A percentile compares a stretch with the other conserved stretches of the same genome.
phyloP scores from a whole-genome alignment of 768 basidiomycete species.

The Phanerodontia chrysosporium region DNA sequence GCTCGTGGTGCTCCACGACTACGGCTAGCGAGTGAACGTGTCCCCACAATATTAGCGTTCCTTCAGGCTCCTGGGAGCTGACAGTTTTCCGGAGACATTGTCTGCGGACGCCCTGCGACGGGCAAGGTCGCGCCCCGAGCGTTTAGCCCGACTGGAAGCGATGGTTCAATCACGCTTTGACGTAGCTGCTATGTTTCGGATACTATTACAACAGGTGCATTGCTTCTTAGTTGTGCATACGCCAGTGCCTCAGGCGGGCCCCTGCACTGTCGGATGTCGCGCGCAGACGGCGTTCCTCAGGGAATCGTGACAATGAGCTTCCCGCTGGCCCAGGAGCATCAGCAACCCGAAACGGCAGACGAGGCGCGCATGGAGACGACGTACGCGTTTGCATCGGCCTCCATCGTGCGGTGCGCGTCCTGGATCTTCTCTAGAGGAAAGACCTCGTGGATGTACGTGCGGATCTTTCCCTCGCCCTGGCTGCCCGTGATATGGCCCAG shows the following conservation, averaged over 20 bases:
- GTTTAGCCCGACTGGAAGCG: not conserved
- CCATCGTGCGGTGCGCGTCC: slow-evolving; percentile 82
- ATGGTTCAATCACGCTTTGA: not conserved
- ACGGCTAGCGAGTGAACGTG: too few species aligned
- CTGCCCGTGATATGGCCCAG: slow-evolving; percentile 55
- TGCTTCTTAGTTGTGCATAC: not conserved
- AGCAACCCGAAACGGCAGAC: not conserved
- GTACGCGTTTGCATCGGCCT: slow-evolving; percentile 58
- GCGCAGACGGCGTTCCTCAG: too few species aligned
- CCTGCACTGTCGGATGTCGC: too few species aligned
- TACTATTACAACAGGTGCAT: not conserved
- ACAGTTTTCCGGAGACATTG: not conserved
- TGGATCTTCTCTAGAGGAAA: slow-evolving; percentile 79
- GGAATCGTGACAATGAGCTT: slow-evolving; percentile 24
- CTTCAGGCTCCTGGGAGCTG: too few species aligned
- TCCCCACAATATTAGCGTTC: too few species aligned
- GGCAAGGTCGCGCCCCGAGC: not conserved
- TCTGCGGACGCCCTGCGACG: not conserved
- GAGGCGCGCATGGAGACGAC: too few species aligned
- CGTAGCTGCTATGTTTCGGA: not conserved
- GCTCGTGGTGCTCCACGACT: too few species aligned
- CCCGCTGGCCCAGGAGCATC: slow-evolving; percentile 16
- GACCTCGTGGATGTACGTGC: slow-evolving; percentile 79
- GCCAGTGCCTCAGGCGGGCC: not conserved
- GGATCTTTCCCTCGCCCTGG: slow-evolving; percentile 55